Conservation (phyloP, 116 monocot species). For the Trichopus zeylanicus region DNA sequence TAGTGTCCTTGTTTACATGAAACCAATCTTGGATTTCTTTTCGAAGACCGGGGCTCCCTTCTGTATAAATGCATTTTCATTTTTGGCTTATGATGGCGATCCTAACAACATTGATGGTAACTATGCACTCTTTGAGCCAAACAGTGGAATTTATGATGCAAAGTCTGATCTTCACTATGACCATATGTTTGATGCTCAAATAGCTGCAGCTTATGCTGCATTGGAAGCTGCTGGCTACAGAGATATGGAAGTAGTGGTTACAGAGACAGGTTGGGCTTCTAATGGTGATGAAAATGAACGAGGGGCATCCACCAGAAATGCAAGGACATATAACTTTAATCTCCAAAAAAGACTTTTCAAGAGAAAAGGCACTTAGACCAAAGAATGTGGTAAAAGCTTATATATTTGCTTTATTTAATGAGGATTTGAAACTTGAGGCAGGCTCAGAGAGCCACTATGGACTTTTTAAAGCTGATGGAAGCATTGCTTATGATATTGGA, state of each 20-base stretch:
- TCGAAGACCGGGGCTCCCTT: slow-evolving; percentile 11
- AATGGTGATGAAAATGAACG: slow-evolving; percentile 3
- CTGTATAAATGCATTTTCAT: slow-evolving; percentile 7
- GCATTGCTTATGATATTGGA: slow-evolving; percentile 11
- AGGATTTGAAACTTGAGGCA: slow-evolving; percentile 8
- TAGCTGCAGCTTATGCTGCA: slow-evolving; percentile 14
- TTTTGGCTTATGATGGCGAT: slow-evolving; percentile 5
- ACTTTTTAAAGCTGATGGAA: slow-evolving; percentile 8
- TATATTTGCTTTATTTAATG: slow-evolving; percentile 15
- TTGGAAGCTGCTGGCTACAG: slow-evolving; percentile 8
- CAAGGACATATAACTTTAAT: slow-evolving; percentile 10
- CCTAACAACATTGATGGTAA: slow-evolving; percentile 5
- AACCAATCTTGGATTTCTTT: slow-evolving; percentile 17
- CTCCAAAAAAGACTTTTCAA: slow-evolving; percentile 11
- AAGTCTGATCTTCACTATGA: slow-evolving; percentile 11
- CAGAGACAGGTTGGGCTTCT: slow-evolving; percentile 15
- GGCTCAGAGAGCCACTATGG: slow-evolving; percentile 9
- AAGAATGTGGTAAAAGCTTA: slow-evolving; percentile 3
- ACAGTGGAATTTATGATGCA: slow-evolving; percentile 12
- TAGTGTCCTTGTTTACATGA: slow-evolving; percentile 5
- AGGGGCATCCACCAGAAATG: slow-evolving; percentile 4
- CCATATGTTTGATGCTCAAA: slow-evolving; percentile 12
- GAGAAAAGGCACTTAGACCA: slow-evolving; percentile 12
- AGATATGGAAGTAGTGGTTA: slow-evolving; percentile 7
- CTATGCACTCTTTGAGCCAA: slow-evolving; percentile 9